Evolutionary conservation across 495 filamentous ascomycete species (phyloP).

Genomic region (Xylaria sp.): DNA sequence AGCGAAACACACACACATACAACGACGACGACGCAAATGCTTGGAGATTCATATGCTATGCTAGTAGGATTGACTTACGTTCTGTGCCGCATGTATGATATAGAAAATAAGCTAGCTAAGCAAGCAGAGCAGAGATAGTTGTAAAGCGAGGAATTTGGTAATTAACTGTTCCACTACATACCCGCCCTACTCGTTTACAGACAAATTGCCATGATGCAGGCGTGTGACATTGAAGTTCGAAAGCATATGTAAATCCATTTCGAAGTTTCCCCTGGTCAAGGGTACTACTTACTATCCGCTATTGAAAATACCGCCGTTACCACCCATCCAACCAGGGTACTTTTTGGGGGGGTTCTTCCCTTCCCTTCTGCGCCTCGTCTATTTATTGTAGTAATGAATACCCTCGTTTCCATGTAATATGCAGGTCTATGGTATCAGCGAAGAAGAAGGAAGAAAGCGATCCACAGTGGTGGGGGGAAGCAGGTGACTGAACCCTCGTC

Average conservation of each 20-base stretch:
- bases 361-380: conserved; percentile 21
- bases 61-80: conserved; percentile 14
- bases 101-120: not conserved
- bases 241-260: not conserved
- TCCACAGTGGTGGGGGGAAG: conserved; percentile 6
- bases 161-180: not conserved
- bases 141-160: not conserved
- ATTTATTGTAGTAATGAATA: not conserved
- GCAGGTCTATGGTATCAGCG: conserved; percentile 19
- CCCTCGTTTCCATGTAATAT: conserved; percentile 13
- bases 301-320: not conserved
- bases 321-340: not conserved
- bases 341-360: conserved; percentile 12
- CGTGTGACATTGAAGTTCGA: not conserved
- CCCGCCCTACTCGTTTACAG: not conserved
- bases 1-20: not conserved
- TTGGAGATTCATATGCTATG: conserved; percentile 14
- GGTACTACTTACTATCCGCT: not conserved
- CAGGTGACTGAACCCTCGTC: not conserved
- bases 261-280: not conserved
- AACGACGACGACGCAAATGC: not conserved
- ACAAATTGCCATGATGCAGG: not conserved
- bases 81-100: not conserved
- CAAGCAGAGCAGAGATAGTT: not conserved
- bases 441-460: conserved; percentile 16